phyloP scores from a whole-genome alignment of 2,329 filamentous ascomycete genomes.

The Lasiodiplodia gonubiensis region DNA sequence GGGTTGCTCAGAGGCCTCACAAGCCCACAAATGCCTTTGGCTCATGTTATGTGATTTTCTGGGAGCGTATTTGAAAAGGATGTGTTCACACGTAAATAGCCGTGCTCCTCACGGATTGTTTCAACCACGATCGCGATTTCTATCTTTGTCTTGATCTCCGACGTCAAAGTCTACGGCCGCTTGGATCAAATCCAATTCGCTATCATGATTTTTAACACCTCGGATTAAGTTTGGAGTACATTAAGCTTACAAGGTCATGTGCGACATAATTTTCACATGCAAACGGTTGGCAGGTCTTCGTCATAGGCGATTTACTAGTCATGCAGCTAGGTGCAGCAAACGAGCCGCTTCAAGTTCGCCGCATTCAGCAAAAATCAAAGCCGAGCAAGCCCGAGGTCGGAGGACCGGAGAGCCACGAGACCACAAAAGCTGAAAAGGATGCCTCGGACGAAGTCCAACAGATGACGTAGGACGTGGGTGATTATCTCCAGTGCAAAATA shows the following conservation, averaged over 20 bases:
- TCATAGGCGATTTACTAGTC: background rate
- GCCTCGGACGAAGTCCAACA: background rate
- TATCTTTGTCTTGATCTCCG: background rate
- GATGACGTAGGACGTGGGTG: background rate
- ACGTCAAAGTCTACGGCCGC: background rate
- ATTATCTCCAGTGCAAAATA: background rate
- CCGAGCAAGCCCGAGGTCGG: constrained; percentile 20
- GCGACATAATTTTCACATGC: constrained; percentile 12
- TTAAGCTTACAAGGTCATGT: constrained; percentile 1
- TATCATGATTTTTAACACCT: background rate
- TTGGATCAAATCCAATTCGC: background rate
- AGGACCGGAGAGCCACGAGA: constrained; percentile 7
- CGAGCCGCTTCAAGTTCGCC: background rate
- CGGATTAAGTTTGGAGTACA: background rate
- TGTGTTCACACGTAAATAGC: constrained; percentile 3
- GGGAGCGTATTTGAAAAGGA: background rate
- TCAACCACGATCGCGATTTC: no score
- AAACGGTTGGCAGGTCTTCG: background rate
- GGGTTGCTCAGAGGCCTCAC: background rate
- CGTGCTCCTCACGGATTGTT: background rate
- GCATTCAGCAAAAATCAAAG: constrained; percentile 1
- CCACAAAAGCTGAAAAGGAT: background rate
- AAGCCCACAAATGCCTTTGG: background rate
- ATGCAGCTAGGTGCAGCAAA: background rate
- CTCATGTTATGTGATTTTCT: no score